Evolutionary conservation across 164 flowering plant species (phyloP).

Genomic region (Stephania japonica): DNA sequence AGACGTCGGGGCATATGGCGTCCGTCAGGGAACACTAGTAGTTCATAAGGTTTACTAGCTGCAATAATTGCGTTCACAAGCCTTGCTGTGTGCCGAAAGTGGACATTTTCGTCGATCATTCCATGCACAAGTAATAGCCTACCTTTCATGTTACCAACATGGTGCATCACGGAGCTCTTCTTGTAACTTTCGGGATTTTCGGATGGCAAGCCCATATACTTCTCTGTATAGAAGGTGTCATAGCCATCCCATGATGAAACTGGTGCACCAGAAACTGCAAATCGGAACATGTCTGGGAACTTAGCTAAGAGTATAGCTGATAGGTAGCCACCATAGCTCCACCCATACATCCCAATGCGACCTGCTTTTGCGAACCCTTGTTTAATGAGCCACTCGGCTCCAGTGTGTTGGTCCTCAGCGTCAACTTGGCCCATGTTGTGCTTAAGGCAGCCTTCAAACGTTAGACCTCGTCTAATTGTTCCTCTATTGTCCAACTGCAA

Average conservation of each 20-base stretch:
- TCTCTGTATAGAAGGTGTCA: conserved; percentile 91
- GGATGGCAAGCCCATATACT: conserved; percentile 84
- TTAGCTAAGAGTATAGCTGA: conserved; percentile 66
- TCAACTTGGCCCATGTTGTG: conserved; percentile 56
- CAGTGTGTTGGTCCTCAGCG: conserved; percentile 70
- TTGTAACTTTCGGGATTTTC: conserved; percentile 42
- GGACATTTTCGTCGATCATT: conserved; percentile 95
- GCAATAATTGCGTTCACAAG: conserved; percentile 70
- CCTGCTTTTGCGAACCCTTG: conserved; percentile 64
- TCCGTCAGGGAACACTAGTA: conserved; percentile 79
- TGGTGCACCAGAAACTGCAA: conserved; percentile 88
- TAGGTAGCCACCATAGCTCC: conserved; percentile 97
- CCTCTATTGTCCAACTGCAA: conserved; percentile 91
- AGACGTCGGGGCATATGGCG: conserved; percentile 78
- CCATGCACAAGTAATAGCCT: conserved; percentile 81
- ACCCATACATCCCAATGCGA: conserved; percentile 76
- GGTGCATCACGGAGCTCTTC: conserved; percentile 64
- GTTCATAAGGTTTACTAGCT: conserved; percentile 67
- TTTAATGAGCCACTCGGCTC: conserved; percentile 86
- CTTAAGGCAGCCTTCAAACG: conserved; percentile 71
- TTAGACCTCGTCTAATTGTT: conserved; percentile 74
- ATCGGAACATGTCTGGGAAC: conserved; percentile 59
- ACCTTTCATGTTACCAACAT: conserved; percentile 58
- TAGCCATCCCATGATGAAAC: conserved; percentile 97
- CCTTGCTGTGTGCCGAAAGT: conserved; percentile 94